Evolutionary conservation across 768 basidiomycete species (phyloP), one percentile per base, ranked within the genome.

Genomic region (Tricholoma sp.): DNA sequence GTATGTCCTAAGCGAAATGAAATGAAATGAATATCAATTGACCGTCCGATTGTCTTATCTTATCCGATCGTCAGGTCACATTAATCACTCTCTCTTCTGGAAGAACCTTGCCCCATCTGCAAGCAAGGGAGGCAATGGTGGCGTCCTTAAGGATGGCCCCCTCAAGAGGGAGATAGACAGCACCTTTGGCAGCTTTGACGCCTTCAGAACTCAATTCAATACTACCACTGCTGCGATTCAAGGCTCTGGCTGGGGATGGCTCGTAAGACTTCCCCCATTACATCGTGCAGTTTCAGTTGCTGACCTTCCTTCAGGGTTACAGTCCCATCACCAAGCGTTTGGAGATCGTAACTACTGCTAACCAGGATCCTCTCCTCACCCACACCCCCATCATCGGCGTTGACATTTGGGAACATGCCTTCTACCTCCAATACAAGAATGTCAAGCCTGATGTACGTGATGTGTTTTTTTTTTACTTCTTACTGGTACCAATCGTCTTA

Each of bases 61-160:
- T 18, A 52, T 57, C 37, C 54, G 56, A 67, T 65, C 24, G 24
- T 24, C 70, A 88, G 87, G 89, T 9, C 94, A 91, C 74, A 90
- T 94, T 80, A 94, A 94, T 76, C 92, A 94, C 77, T 89, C 93
- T 52, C 84, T 95, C 57, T 98, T 98, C 82, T 97, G 95, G 95
- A 88, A 83, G 76, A 95, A 94, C 79, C 80, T 97, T 54, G 86
- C 92, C 2, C 90, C 90, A 82, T 28, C 69, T 75, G 4, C 62
- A 4, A 67, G 13, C 76, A 77, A 62, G 69, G 75, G 61, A 24
- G 86, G 86, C 24, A 67, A 62, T 36, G 89, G 89, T 13, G 88
- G 87, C 50, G 67, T 66, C 6, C 75, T 89, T 65, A 73, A 72
- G 36, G 76, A 80, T 3, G 89, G 89, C 18, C 77, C 82, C 12